Base-by-base conservation (phyloP, 2,329 filamentous ascomycete species). In the Clonostachys solani region DNA sequence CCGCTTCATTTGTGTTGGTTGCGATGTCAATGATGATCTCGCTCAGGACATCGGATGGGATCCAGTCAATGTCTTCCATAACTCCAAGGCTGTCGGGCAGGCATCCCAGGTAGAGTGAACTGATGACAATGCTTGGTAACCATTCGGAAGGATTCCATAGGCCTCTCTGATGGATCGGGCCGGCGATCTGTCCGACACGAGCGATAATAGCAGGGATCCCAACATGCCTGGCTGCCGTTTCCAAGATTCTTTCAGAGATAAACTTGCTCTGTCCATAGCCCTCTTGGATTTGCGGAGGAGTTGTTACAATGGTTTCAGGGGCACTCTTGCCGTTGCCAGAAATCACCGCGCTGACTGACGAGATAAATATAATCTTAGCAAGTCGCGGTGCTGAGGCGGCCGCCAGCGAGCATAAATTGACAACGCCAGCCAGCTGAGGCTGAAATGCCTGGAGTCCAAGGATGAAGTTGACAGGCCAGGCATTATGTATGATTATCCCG, bases 91-190 rank as follows among this genome's bases (percentile, higher is more conserved):
- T 57, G 1, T 50, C 47, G 0, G 80, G 80, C 4, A 83, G 55
- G 6, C 68, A 58, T 0, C 72, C 69, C 1, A 83, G 60, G 43
- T 72, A 60, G 12, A 73, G 58, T 0, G 75, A 80, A 41, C 74
- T 78, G 2, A 68, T 65, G 15, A 75, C 58, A 34, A 75, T 61
- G 23, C 63, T 69, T 0, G 81, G 81, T 3, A 84, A 56, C 74
- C 78, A 83, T 50, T 84, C 81, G 9, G 76, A 68, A 17, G 60
- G 63, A 50, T 78, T 81, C 81, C 81, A 84, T 23, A 55, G 52
- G 0, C 78, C 79, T 8, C 59, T 56, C 15, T 63, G 58, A 18
- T 53, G 55, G 18, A 59, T 57, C 0, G 74, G 69, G 0, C 73
- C 73, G 1, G 60, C 70, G 41, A 78, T 68, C 55, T 78, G 76